phyloP scores from a whole-genome alignment of 768 basidiomycete genomes.

The Kockovaella imperatae region DNA sequence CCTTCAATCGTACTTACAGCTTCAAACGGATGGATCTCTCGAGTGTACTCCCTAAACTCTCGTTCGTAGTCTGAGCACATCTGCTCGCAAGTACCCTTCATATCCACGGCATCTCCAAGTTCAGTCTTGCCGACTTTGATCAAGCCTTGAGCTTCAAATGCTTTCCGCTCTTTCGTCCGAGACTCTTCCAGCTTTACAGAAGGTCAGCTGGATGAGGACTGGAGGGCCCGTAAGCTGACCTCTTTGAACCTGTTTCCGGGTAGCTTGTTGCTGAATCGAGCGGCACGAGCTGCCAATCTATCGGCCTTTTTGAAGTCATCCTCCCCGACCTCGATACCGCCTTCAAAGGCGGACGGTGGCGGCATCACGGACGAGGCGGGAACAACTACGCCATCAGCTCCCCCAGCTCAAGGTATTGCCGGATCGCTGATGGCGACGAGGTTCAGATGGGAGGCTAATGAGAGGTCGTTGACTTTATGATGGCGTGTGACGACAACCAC shows the following conservation, averaged over 20 bases:
- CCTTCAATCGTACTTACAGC: conserved; percentile 47
- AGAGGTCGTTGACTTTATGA: no score
- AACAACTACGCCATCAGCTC: no score
- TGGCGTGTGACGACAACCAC: no score
- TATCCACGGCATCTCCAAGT: conserved; percentile 84
- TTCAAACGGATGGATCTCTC: conserved; percentile 58
- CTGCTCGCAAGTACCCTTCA: conserved; percentile 81
- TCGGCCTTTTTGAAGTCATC: conserved; percentile 23
- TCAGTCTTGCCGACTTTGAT: conserved; percentile 79
- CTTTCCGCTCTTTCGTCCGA: conserved; percentile 40
- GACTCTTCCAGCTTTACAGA: conserved; percentile 44
- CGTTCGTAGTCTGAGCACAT: conserved; percentile 95
- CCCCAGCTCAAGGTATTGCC: no score
- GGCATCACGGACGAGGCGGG: neutral
- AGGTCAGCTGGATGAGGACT: neutral
- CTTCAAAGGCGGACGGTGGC: conserved; percentile 11
- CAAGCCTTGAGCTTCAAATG: conserved; percentile 61
- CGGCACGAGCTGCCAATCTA: conserved; percentile 30
- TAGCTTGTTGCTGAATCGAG: conserved; percentile 45
- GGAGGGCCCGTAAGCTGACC: conserved; percentile 20
- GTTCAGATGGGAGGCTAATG: no score
- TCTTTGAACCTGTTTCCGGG: conserved; percentile 47
- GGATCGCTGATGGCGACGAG: no score
- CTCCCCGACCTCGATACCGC: conserved; percentile 25
- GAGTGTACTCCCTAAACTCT: conserved; percentile 80